Evolutionary conservation across 2,329 filamentous ascomycete species (phyloP).

Genomic region (Diplodia sapinea): DNA sequence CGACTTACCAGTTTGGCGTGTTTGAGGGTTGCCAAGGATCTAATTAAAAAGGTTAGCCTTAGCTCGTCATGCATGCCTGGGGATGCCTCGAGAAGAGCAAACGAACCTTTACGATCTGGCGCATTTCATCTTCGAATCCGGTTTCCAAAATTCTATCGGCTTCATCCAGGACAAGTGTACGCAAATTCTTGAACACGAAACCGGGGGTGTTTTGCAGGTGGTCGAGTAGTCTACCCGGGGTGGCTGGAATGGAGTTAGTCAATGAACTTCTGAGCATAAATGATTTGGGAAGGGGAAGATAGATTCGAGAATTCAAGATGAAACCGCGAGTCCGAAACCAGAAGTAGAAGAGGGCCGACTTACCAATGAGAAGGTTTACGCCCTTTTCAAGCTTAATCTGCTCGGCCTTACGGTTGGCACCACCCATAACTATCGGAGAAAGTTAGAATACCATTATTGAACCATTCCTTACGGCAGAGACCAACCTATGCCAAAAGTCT

Average conservation of each 20-base stretch:
- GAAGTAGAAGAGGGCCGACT: not conserved
- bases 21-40: conserved; percentile 10
- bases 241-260: conserved; percentile 55
- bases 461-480: not conserved
- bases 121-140: conserved; percentile 98
- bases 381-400: conserved; percentile 93
- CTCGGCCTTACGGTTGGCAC: conserved; percentile 87
- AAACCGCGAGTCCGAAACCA: not conserved
- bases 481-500: conserved; percentile 78
- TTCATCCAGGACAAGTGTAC: conserved; percentile 92
- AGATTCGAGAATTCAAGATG: not conserved
- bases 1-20: conserved; percentile 49
- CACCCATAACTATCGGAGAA: conserved; percentile 74
- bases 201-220: conserved; percentile 90
- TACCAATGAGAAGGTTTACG: conserved; percentile 84
- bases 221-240: conserved; percentile 88
- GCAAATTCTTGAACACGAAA: conserved; percentile 91
- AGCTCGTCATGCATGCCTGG: not conserved
- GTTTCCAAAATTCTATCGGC: conserved; percentile 96
- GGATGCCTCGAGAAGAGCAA: conserved; percentile 41
- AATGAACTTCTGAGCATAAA: not conserved
- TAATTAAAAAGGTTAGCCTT: not conserved
- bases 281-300: not conserved
- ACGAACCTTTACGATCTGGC: conserved; percentile 88
- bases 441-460: not conserved